Conservation (phyloP, 768 basidiomycete genomes). For the Trametes punicea region DNA sequence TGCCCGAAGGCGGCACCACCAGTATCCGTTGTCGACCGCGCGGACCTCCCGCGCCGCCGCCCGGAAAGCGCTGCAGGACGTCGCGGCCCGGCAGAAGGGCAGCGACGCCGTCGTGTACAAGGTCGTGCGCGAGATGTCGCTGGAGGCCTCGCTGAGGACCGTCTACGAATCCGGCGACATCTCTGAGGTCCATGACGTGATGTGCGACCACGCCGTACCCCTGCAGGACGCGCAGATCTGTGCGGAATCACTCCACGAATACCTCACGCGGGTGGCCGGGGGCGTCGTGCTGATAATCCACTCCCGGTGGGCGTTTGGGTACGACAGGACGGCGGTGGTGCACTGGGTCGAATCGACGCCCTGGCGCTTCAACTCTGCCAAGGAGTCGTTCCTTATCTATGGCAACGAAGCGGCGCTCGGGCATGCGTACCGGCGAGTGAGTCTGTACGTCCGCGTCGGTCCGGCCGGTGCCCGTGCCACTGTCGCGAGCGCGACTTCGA, state of each 20-base stretch:
- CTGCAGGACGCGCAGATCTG: background rate
- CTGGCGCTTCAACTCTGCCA: background rate
- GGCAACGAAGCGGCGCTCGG: slow-evolving; percentile 2
- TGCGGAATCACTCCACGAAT: background rate
- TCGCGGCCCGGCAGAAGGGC: slow-evolving; percentile 7
- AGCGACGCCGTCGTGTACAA: slow-evolving; percentile 10
- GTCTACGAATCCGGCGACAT: background rate
- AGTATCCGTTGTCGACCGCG: slow-evolving; percentile 21
- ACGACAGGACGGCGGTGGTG: background rate
- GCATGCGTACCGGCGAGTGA: slow-evolving; percentile 3
- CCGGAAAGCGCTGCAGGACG: background rate
- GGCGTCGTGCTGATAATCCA: background rate
- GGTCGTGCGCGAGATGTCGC: background rate
- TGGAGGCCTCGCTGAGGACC: background rate
- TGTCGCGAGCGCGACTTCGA: no score
- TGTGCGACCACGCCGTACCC: background rate
- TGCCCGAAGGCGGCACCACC: slow-evolving; percentile 36
- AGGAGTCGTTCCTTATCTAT: slow-evolving; percentile 6
- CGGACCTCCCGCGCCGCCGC: no score
- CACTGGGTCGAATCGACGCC: background rate
- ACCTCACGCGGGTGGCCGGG: background rate
- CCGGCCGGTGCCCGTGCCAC: background rate
- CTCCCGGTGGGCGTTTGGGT: background rate
- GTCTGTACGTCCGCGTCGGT: slow-evolving; percentile 3
- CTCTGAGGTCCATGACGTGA: background rate